These are phyloP conservation scores for Candida pseudoglaebosa DNA, from an alignment of 805 yeast species.

Conservation along the genomic window DNA sequence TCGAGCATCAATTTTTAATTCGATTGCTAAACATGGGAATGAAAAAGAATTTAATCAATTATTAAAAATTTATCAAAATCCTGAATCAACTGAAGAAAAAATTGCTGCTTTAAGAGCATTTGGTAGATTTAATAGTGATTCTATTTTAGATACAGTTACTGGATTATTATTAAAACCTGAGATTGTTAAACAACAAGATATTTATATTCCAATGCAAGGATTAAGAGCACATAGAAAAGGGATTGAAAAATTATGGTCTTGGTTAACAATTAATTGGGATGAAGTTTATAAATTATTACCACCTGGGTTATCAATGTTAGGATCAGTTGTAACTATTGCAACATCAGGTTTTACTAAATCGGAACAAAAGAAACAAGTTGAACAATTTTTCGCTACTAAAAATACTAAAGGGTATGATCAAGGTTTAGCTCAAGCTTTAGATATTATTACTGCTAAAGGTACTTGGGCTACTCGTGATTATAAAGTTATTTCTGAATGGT, in stretches of 20 bases:
- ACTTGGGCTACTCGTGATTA: conserved; percentile 59
- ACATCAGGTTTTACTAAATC: conserved; percentile 58
- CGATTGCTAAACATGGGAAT: conserved; percentile 67
- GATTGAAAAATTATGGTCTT: conserved; percentile 64
- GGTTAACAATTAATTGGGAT: conserved; percentile 76
- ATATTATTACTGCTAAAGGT: conserved; percentile 52
- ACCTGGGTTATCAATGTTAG: conserved; percentile 75
- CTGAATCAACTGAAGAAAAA: conserved; percentile 63
- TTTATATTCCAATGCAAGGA: conserved; percentile 73
- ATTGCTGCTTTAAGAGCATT: conserved; percentile 64
- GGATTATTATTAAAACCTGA: conserved; percentile 53
- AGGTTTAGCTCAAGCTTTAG: conserved; percentile 62
- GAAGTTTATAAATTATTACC: conserved; percentile 64
- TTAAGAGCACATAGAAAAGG: conserved; percentile 62
- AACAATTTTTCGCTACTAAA: conserved; percentile 47
- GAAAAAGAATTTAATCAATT: conserved; percentile 59
- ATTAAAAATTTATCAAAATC: conserved; percentile 54
- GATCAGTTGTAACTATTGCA: conserved; percentile 62
- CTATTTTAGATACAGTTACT: conserved; percentile 53
- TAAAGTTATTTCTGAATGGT: conserved; percentile 44
- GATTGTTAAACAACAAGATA: conserved; percentile 63
- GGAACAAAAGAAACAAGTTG: conserved; percentile 49
- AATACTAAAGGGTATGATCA: conserved; percentile 63
- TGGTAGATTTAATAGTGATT: conserved; percentile 56
- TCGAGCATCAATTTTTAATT: conserved; percentile 58